Conservation (phyloP, 192 early-diverging fungal genomes). For the Coemansia aciculifera region DNA sequence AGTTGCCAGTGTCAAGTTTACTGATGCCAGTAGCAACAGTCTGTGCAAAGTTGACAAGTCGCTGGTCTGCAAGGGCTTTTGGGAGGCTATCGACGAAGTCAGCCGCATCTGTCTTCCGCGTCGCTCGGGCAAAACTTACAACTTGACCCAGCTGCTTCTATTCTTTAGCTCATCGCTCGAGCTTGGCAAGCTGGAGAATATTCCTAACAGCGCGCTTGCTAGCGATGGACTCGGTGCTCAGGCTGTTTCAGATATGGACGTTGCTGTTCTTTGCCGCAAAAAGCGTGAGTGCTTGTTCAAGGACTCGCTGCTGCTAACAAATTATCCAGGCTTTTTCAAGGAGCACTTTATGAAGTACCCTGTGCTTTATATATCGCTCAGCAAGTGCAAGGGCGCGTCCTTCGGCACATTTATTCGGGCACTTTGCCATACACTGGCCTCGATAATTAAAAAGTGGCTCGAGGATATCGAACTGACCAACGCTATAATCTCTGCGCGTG, state of each 20-base stretch:
- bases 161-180: conserved; percentile 42
- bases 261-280: conserved; percentile 20
- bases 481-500: too few species aligned
- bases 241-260: conserved; percentile 10
- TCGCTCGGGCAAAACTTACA: conserved; percentile 49
- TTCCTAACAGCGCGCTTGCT: conserved; percentile 22
- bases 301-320: conserved; percentile 27
- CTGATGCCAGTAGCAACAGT: background rate
- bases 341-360: conserved; percentile 50
- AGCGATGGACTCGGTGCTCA: background rate
- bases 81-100: conserved; percentile 30
- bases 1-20: too few species aligned
- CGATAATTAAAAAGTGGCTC: too few species aligned
- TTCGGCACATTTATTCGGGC: too few species aligned
- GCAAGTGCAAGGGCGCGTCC: conserved; percentile 13
- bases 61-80: conserved; percentile 44
- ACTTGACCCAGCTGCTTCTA: conserved; percentile 38
- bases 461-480: too few species aligned
- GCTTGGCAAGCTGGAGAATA: conserved; percentile 6
- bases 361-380: conserved; percentile 35
- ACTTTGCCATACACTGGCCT: too few species aligned
- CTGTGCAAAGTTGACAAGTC: conserved; percentile 50
- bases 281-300: conserved; percentile 43
- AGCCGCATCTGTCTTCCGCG: conserved; percentile 40
- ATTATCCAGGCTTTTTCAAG: conserved; percentile 32